Conservation (phyloP, 31 red algal species). For the Bonnemaisonia californica region DNA sequence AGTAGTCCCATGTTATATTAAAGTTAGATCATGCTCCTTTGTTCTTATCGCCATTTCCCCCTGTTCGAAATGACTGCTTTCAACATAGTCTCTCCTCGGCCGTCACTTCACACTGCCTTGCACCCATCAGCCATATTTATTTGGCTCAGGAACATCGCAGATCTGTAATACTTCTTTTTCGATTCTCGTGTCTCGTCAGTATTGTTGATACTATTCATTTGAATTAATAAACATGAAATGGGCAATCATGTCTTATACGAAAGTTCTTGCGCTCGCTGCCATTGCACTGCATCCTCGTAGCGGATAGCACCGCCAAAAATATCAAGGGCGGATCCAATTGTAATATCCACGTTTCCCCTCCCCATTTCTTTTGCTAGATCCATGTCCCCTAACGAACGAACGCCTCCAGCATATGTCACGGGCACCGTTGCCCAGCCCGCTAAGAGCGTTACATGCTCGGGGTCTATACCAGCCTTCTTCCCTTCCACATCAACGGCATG, state of each 20-base stretch:
- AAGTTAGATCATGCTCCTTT: too few species aligned
- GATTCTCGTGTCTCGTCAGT: not conserved
- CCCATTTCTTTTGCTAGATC: constrained; percentile 65
- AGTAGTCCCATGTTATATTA: too few species aligned
- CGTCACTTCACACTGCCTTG: not conserved
- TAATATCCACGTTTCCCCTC: constrained; percentile 84
- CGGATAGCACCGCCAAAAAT: constrained; percentile 86
- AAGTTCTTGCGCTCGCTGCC: constrained; percentile 45
- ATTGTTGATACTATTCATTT: not conserved
- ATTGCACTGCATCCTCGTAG: constrained; percentile 80
- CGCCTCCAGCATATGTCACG: constrained; percentile 94
- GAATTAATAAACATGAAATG: not conserved
- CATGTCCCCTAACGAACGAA: constrained; percentile 67
- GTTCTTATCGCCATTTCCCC: too few species aligned
- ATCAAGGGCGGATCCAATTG: constrained; percentile 92
- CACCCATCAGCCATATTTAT: not conserved
- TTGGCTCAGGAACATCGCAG: not conserved
- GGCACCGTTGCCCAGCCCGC: constrained; percentile 59
- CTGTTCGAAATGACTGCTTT: not conserved
- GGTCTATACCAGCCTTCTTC: constrained; percentile 80
- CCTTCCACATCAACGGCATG: constrained; percentile 97
- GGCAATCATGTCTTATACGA: not conserved
- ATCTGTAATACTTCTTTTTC: not conserved
- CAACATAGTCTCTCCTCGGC: not conserved
- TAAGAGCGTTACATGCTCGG: constrained; percentile 61